Conservation (phyloP, 139 green algal species). For the Closterium sp. region DNA sequence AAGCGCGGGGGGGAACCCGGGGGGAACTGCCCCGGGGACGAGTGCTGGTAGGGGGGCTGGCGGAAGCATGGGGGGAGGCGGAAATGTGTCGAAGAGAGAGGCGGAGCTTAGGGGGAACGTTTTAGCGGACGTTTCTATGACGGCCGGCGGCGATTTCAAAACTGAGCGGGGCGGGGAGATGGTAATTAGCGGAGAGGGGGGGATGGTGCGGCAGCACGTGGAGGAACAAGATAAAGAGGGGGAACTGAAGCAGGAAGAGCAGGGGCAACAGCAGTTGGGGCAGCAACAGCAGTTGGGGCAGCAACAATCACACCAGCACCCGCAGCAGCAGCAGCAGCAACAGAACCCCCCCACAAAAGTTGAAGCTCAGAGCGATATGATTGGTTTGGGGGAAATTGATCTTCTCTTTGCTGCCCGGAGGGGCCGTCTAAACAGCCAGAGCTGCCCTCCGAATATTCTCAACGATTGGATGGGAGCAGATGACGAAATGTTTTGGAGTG, state of each 20-base stretch:
- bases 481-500: not conserved
- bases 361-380: not conserved
- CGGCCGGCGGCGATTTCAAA: not conserved
- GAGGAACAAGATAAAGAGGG: not conserved
- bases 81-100: not conserved
- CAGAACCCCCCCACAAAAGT: not conserved
- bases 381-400: not conserved
- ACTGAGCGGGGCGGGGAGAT: not conserved
- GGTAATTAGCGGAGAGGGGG: not conserved
- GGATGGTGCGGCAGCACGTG: not conserved
- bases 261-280: not conserved
- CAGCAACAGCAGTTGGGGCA: not conserved
- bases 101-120: not conserved
- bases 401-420: not conserved
- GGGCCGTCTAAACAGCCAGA: not conserved
- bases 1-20: not conserved
- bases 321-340: not conserved
- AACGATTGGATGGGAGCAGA: not conserved
- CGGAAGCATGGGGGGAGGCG: not conserved
- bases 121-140: not conserved
- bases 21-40: not conserved
- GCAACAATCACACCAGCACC: not conserved
- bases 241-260: not conserved
- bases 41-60: not conserved
- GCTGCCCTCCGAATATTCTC: not conserved